phyloP scores from a whole-genome alignment of 2,329 filamentous ascomycete species.

The Onygenales sp. region DNA sequence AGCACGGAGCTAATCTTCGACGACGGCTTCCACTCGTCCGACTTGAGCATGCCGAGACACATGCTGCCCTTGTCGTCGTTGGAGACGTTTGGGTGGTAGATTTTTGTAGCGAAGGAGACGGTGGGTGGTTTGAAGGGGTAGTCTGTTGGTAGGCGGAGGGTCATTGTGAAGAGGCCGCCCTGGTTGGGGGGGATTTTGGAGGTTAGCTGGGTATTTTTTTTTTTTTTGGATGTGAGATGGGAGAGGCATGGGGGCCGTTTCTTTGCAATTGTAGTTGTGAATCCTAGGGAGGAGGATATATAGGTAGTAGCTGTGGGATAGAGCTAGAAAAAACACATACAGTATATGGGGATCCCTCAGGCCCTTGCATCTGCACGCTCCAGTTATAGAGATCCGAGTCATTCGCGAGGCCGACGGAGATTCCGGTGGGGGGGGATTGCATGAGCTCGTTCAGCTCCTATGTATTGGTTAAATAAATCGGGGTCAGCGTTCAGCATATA shows the following conservation, averaged over 20 bases:
- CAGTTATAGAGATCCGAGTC: conserved; percentile 60
- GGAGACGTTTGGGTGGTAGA: conserved; percentile 93
- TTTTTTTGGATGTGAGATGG: conserved; percentile 1
- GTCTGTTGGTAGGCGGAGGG: conserved; percentile 75
- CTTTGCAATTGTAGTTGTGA: not conserved
- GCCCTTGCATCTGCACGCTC: conserved; percentile 58
- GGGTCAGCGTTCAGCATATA: not conserved
- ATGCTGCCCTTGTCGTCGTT: conserved; percentile 79
- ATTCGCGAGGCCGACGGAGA: conserved; percentile 47
- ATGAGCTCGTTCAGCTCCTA: conserved; percentile 55
- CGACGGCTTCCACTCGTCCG: conserved; percentile 86
- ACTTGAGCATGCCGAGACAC: conserved; percentile 73
- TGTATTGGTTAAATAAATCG: not conserved
- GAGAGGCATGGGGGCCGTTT: not conserved
- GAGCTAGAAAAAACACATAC: conserved; percentile 35
- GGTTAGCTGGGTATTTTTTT: not conserved
- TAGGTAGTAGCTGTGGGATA: not conserved
- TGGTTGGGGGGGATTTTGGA: conserved; percentile 18
- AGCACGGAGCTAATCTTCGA: conserved; percentile 68
- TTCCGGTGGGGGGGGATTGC: conserved; percentile 46
- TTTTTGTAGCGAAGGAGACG: conserved; percentile 96
- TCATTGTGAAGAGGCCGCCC: conserved; percentile 65
- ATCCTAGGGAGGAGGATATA: not conserved
- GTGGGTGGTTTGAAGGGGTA: conserved; percentile 99
- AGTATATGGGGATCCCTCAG: conserved; percentile 54